These are phyloP conservation scores for Copromyces sp. DNA, from an alignment of 495 filamentous ascomycete genomes.

Conservation along the genomic window DNA sequence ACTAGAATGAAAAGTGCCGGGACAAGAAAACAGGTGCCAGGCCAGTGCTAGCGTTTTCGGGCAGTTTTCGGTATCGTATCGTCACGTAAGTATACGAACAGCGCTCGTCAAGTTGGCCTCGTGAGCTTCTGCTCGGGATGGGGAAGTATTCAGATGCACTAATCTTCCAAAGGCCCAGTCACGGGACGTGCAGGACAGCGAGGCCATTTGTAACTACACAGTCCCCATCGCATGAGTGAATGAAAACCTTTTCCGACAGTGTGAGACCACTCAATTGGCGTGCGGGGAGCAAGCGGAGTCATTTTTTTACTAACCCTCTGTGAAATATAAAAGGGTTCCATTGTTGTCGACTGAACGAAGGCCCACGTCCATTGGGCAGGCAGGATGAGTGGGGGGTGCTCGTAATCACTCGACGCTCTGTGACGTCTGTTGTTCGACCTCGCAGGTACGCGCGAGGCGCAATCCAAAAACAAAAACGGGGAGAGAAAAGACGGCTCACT, in stretches of 20 bases:
- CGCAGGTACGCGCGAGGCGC: not conserved
- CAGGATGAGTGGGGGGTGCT: conserved; percentile 3
- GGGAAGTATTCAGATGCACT: not conserved
- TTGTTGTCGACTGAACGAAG: conserved; percentile 5
- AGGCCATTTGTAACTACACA: not conserved
- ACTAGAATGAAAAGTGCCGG: not conserved
- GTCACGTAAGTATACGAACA: not conserved
- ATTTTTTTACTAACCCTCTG: not conserved
- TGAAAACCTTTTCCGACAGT: not conserved
- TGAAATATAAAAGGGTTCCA: not conserved
- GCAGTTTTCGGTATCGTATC: not conserved
- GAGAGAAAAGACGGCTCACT: conserved; percentile 1
- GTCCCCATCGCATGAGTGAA: not conserved
- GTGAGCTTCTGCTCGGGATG: not conserved
- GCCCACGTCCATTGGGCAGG: conserved; percentile 8
- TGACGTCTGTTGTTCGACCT: conserved; percentile 14
- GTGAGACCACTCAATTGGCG: not conserved
- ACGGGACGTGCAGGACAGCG: not conserved
- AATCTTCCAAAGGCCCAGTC: not conserved
- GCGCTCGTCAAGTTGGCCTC: not conserved
- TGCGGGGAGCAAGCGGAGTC: not conserved
- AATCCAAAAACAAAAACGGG: not conserved
- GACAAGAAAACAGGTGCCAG: not conserved
- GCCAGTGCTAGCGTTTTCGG: not conserved
- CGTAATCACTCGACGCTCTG: conserved; percentile 5